Evolutionary conservation across 2,329 filamentous ascomycete genomes (phyloP).

Genomic region (Anthostomella pinea): DNA sequence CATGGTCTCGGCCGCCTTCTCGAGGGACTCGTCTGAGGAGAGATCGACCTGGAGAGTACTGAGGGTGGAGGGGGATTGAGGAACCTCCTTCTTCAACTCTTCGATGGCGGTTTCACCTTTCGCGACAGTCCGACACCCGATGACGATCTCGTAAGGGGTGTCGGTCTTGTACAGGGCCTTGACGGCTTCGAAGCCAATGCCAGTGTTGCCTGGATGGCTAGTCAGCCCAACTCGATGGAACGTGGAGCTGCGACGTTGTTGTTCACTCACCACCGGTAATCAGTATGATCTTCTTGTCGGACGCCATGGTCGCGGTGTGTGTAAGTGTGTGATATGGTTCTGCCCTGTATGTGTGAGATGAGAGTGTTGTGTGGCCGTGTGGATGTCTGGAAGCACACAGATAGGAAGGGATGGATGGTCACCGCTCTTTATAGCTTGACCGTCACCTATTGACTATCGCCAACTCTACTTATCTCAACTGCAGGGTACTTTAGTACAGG

Average conservation of each 20-base stretch:
- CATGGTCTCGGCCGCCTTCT: constrained; percentile 38
- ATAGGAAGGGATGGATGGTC: too few species aligned
- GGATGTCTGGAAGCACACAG: too few species aligned
- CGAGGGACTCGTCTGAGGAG: constrained; percentile 44
- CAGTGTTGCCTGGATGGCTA: constrained; percentile 15
- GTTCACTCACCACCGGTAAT: constrained; percentile 21
- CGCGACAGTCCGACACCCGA: constrained; percentile 44
- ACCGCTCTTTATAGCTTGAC: too few species aligned
- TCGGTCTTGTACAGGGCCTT: constrained; percentile 17
- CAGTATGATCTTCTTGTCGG: constrained; percentile 18
- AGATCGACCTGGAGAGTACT: constrained; percentile 45
- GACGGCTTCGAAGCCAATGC: constrained; percentile 22
- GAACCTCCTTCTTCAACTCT: constrained; percentile 34
- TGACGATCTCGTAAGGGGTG: constrained; percentile 43
- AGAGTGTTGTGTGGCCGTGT: too few species aligned
- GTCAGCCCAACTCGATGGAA: constrained; percentile 1
- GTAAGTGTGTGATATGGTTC: too few species aligned
- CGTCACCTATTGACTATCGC: too few species aligned
- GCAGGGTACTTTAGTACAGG: too few species aligned
- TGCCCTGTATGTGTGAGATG: too few species aligned
- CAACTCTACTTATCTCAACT: too few species aligned
- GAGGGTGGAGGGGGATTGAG: constrained; percentile 36
- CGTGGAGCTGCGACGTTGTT: neutral
- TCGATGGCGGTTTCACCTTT: constrained; percentile 45
- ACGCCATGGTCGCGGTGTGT: constrained; percentile 12